Conservation (phyloP, 1,284 basidiomycete species). For the Ganoderma multipileum region DNA sequence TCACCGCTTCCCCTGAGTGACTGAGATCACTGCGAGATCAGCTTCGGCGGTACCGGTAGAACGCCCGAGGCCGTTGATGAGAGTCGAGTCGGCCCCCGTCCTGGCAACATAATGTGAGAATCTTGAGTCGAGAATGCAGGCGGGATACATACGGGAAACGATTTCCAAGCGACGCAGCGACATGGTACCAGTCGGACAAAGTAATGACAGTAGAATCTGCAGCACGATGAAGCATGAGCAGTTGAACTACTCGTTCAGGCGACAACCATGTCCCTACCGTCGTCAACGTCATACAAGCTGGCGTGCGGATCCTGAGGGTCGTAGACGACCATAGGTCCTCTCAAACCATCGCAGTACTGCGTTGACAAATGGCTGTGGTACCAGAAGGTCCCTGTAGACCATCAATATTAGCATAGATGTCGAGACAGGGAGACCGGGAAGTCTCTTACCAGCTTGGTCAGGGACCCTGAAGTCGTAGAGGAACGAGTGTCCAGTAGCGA, state of each 20-base stretch:
- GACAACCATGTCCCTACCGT: constrained; percentile 12
- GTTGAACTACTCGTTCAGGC: neutral
- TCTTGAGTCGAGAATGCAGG: neutral
- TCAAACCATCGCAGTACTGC: constrained; percentile 43
- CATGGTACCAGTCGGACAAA: constrained; percentile 36
- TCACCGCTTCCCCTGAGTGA: constrained; percentile 42
- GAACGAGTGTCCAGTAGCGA: constrained; percentile 51
- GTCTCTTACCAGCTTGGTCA: constrained; percentile 40
- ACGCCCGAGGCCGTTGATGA: constrained; percentile 59
- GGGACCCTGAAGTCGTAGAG: constrained; percentile 45
- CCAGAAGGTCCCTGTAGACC: constrained; percentile 31
- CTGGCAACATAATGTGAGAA: neutral
- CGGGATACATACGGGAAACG: constrained; percentile 25
- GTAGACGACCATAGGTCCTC: constrained; percentile 48
- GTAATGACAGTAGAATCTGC: constrained; percentile 36
- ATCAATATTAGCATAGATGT: neutral
- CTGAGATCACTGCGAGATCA: constrained; percentile 42
- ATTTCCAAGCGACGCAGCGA: constrained; percentile 23
- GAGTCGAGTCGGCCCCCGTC: constrained; percentile 38
- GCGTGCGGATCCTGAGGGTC: constrained; percentile 48
- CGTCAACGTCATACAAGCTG: constrained; percentile 45
- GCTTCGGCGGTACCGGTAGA: constrained; percentile 31
- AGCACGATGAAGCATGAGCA: neutral
- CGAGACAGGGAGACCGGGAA: neutral
- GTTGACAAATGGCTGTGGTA: constrained; percentile 37